Conservation (phyloP, 805 yeast species). For the Monosporozyma siamensis region DNA sequence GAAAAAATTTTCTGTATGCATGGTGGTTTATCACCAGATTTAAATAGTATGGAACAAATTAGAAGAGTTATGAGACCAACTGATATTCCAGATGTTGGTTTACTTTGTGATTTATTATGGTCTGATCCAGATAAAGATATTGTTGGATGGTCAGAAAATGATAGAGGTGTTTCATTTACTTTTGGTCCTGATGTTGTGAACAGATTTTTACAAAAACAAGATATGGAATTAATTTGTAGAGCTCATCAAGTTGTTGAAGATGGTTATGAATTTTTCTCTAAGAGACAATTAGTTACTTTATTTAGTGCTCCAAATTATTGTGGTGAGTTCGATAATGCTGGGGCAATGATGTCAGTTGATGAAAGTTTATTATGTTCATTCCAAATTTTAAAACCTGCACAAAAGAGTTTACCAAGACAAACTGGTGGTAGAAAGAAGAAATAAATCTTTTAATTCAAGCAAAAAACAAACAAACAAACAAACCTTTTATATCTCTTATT, state of each 20-base stretch:
- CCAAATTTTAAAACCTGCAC: constrained; percentile 96
- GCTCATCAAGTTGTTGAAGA: constrained; percentile 99
- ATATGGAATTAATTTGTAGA: constrained; percentile 94
- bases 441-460: constrained; percentile 6
- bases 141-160: constrained; percentile 98
- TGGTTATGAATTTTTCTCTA: constrained; percentile 94
- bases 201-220: constrained; percentile 91
- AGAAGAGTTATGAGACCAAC: constrained; percentile 99
- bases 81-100: constrained; percentile 96
- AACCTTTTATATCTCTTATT: neutral
- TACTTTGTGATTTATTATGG: constrained; percentile 94
- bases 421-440: constrained; percentile 31
- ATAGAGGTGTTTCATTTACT: constrained; percentile 98
- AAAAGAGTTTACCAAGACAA: constrained; percentile 45
- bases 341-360: constrained; percentile 99
- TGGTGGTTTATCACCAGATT: constrained; percentile 96
- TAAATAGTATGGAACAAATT: constrained; percentile 96
- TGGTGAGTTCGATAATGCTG: constrained; percentile 98
- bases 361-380: constrained; percentile 92
- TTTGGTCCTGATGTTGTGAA: constrained; percentile 99
- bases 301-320: constrained; percentile 97
- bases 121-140: constrained; percentile 98
- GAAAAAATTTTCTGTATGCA: constrained; percentile 98
- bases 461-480: too few relatives aligned
- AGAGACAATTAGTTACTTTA: constrained; percentile 90